Evolutionary conservation across 2,329 filamentous ascomycete genomes (phyloP).

Genomic region (Parastagonospora avenae): DNA sequence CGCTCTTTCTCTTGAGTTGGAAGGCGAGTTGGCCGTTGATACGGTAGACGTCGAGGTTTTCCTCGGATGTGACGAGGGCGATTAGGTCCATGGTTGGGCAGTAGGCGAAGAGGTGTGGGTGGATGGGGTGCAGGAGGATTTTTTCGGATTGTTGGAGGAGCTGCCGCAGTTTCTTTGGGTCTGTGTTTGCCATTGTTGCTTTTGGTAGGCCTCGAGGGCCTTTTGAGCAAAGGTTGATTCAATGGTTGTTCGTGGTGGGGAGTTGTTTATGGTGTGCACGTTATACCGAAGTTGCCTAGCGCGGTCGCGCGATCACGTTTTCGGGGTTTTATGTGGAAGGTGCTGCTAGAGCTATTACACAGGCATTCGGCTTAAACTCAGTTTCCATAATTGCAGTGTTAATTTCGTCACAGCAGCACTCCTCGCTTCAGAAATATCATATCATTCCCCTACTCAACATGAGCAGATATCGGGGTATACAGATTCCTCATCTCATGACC

Average conservation of each 20-base stretch:
- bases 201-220: slow-evolving; percentile 8
- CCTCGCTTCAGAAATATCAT: too few relatives aligned
- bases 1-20: slow-evolving; percentile 51
- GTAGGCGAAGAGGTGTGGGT: slow-evolving; percentile 67
- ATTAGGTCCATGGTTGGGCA: slow-evolving; percentile 86
- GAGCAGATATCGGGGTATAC: too few relatives aligned
- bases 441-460: too few relatives aligned
- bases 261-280: slow-evolving; percentile 23
- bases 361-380: too few relatives aligned
- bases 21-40: slow-evolving; percentile 76
- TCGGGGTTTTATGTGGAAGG: background rate
- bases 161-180: slow-evolving; percentile 10
- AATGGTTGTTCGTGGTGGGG: slow-evolving; percentile 6
- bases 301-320: slow-evolving; percentile 34
- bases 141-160: slow-evolving; percentile 50
- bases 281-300: slow-evolving; percentile 24
- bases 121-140: slow-evolving; percentile 54
- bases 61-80: slow-evolving; percentile 71
- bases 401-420: too few relatives aligned
- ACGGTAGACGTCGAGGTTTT: slow-evolving; percentile 75
- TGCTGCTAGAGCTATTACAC: background rate
- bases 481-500: background rate
- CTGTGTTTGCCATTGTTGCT: slow-evolving; percentile 9
- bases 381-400: too few relatives aligned
- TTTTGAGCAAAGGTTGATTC: slow-evolving; percentile 2